A percentile compares a stretch with the other conserved stretches of the same genome.
Evolutionary conservation across 1,284 basidiomycete species (phyloP).

Genomic region (Trichosporon sp.): DNA sequence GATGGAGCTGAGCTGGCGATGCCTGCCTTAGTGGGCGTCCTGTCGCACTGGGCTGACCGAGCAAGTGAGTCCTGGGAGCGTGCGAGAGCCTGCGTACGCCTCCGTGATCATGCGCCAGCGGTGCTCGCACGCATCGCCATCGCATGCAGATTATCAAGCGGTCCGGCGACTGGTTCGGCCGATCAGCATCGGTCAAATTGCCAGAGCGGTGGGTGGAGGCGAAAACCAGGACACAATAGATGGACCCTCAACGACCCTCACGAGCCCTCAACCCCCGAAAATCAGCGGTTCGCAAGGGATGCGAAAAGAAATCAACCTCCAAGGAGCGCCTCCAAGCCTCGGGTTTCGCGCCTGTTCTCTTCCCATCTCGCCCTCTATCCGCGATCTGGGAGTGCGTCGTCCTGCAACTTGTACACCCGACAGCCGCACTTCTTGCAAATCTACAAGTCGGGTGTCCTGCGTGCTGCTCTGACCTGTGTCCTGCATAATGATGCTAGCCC

Average conservation of each 20-base stretch:
- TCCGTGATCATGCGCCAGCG: background rate
- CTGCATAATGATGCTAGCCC: background rate
- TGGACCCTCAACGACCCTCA: background rate
- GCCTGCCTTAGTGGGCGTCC: background rate
- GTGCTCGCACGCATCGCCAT: constrained; percentile 1
- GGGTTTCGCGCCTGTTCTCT: background rate
- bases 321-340: background rate
- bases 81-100: constrained; percentile 11
- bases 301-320: constrained; percentile 17
- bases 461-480: background rate
- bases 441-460: background rate
- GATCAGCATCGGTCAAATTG: constrained; percentile 19
- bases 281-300: background rate
- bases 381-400: constrained; percentile 3
- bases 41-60: background rate
- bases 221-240: background rate
- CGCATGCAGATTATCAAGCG: background rate
- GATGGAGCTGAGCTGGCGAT: background rate
- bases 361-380: background rate
- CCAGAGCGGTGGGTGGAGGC: constrained; percentile 1
- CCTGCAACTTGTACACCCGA: background rate
- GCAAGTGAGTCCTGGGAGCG: background rate
- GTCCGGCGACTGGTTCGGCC: background rate
- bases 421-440: background rate
- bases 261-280: background rate